Base-by-base conservation (phyloP, 2,329 filamentous ascomycete genomes). In the Penicillium expansum region DNA sequence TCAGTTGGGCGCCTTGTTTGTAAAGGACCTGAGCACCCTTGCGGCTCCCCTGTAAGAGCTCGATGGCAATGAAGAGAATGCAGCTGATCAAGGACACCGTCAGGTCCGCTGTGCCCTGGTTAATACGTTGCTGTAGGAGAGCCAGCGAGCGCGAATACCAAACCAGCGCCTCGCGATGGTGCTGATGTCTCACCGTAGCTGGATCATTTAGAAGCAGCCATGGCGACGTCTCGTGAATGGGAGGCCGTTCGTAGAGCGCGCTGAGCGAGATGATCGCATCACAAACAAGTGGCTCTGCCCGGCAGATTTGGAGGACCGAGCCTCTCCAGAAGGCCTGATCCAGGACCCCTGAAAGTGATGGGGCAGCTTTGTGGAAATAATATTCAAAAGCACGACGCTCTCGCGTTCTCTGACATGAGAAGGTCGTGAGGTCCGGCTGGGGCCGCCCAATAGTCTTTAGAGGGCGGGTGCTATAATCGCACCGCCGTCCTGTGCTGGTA, bases 181-280 rank as follows among this genome's bases (percentile, higher is more conserved):
- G 50, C 29, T 32, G 27, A 45, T 60, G 44, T 13, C 45, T 38
- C 20, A 63, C 59, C 2, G 44, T 48, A 4, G 61, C 59, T n/a
- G 58, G 52, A 2, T 55, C 14, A 32, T 58, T 58, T 30, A 65
- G 50, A 1, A 63, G 54, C 22, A 30, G 35, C 16, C 58, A 58
- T 0, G 59, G 53, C 1, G 53, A 44, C 4, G 47, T 27, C 20
- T 63, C 61, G n/a, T 58, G 52, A 29, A 65, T 57, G 7, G 59
- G 59, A 13, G 62, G 63, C 5, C 52, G 53, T 47, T 71, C 68
- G 48, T 68, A 68, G 9, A 71, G 60, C 27, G 61, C 54, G 44
- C 68, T 68, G 10, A 69, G 66, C 4, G 69, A 61, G 24, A 71
- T 64, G 4, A 70, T 62, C 16, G 67, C 59, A 60, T 71, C 63